These are phyloP conservation scores for Colletotrichum sp. DNA, from an alignment of 2,329 filamentous ascomycete genomes.

Conservation along the genomic window DNA sequence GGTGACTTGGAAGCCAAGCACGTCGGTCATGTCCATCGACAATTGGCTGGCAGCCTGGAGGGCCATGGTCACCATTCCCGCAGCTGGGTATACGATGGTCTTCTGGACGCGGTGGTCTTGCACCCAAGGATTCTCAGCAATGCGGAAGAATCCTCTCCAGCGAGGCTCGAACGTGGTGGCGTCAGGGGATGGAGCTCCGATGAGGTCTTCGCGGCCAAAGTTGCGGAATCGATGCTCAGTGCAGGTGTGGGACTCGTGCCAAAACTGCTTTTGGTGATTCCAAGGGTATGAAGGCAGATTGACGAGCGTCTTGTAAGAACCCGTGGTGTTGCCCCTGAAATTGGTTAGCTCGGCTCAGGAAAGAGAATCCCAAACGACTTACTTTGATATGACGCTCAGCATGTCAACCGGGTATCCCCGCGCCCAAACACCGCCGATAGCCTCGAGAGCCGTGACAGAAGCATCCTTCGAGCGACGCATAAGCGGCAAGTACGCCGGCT, in stretches of 20 bases:
- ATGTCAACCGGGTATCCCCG: slow-evolving; percentile 37
- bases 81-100: slow-evolving; percentile 54
- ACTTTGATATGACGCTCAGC: slow-evolving; percentile 30
- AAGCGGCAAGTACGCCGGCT: slow-evolving; percentile 28
- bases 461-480: slow-evolving; percentile 31
- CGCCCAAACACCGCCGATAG: slow-evolving; percentile 42
- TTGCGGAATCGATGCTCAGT: slow-evolving; percentile 47
- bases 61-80: slow-evolving; percentile 55
- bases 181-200: slow-evolving; percentile 51
- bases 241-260: slow-evolving; percentile 57
- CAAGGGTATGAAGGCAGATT: slow-evolving; percentile 59
- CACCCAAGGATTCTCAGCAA: slow-evolving; percentile 58
- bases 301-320: slow-evolving; percentile 32
- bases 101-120: slow-evolving; percentile 56
- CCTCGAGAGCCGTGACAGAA: slow-evolving; percentile 29
- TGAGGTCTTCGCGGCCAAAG: slow-evolving; percentile 54
- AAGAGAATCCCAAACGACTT: background rate
- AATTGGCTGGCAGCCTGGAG: slow-evolving; percentile 51
- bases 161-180: slow-evolving; percentile 49
- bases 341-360: background rate
- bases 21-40: slow-evolving; percentile 21
- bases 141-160: slow-evolving; percentile 55
- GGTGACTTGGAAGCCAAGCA: slow-evolving; percentile 47
- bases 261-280: slow-evolving; percentile 58
- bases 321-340: background rate